Base-by-base conservation (phyloP, 1,139 yeast genomes). In the Taphrina pruni region DNA sequence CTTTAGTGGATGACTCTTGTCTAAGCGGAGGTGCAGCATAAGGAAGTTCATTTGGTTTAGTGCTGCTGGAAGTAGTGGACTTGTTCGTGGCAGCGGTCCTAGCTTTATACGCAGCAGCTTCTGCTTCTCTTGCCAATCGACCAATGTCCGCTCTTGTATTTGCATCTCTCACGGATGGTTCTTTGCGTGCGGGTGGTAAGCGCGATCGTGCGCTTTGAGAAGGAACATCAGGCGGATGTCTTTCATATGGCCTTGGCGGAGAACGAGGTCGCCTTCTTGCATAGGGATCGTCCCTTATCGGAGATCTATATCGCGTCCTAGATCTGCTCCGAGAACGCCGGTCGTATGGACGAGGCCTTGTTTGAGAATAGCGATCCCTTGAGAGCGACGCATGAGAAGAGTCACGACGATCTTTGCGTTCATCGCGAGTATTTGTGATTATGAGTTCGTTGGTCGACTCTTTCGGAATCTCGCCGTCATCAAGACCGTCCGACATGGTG, bases 101-200 rank as follows among this genome's bases (percentile, higher is more conserved):
- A 9, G 60, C 67, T 55, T 64, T 64, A 12, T 64, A 64, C 6
- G 67, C 67, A 1, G 61, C 54, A 20, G 67, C 67, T 35, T 64
- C 67, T 17, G 67, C 67, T 20, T 64, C 67, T 32, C 67, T 48
- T 20, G 67, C 67, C 41, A 64, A 55, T 3, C 67, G 54, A 35
- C 60, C 67, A 4, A 56, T 55, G 32, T 64, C 67, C 0, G 67
- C 60, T 20, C 43, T 54, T 2, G 67, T 64, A 26, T 64, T 64
- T 17, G 67, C 67, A 45, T 64, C 67, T 8, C 61, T 54, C 38
- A 64, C 67, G 4, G 67, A 52, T 5, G 67, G 67, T 55, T 64
- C 67, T 14, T 45, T 58, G 12, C 62, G 11, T 9, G 62, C 38
- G 14, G 38, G 41, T 6, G 54, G 32, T 9, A 12, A 41, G 12